Base-by-base conservation (phyloP, 208 protist genomes). In the Histomonas meleagridis region DNA sequence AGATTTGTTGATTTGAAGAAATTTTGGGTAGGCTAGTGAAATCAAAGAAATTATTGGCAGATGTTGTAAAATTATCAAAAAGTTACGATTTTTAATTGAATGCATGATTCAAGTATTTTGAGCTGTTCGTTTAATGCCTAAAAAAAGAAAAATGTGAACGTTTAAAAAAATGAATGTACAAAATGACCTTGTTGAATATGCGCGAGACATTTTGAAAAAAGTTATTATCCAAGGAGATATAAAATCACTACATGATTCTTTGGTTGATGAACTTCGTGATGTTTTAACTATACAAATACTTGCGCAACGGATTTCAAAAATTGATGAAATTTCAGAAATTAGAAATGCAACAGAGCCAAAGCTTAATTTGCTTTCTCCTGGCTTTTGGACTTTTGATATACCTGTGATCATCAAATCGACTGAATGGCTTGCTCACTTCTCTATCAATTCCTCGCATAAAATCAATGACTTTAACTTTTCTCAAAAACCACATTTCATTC, bases 401-500 rank as follows among this genome's bases (percentile, higher is more conserved):
- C 51, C 70, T 9, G 7, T 81, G 18, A 51, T 32, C 51, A 81
- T 81, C 21, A 81, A 81, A 32, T 23, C 48, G 21, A 86, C 23
- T 4, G 76, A 86, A 86, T 86, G 76, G 76, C 38, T 86, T 86
- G 76, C 76, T 38, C 43, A 43, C 32, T 55, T 86, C 38, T 86
- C 76, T 38, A 86, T 86, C 16, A 86, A 86, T 21, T 55, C 7
- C 4, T 40, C 51, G 23, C 76, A 86, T 86, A 48, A 86, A 28
- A 86, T 86, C 46, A 86, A 86, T 55, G 76, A 48, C 18, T 86
- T 86, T n/a, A 48, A 86, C 1, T 86, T 86, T 55, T 51, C 40
- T 16, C 40, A 46, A 43, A 43, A 55, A 51, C 76, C 76, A 32
- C 55, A 57, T 55, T 86, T 51, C 46, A 86, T 86, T 86, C 40